These are phyloP conservation scores for Scutellaria baicalensis DNA, from an alignment of 257 asterid genomes.

Conservation along the genomic window DNA sequence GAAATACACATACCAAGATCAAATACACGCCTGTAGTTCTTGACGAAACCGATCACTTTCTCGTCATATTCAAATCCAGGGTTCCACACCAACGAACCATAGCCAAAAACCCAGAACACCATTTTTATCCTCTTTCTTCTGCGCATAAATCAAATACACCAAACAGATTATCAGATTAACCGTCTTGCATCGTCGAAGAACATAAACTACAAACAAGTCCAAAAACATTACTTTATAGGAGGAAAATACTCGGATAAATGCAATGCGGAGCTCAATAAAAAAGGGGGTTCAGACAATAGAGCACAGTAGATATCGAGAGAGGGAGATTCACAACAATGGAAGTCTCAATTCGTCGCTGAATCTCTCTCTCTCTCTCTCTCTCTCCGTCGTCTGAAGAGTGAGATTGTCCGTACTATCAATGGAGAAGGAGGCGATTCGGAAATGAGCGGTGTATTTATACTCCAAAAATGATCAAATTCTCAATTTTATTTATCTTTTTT, in stretches of 20 bases:
- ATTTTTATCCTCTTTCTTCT: constrained; percentile 18
- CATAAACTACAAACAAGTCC: neutral
- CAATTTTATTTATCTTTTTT: neutral
- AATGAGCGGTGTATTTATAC: neutral
- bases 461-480: neutral
- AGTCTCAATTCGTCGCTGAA: neutral
- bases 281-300: neutral
- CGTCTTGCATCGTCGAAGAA: neutral
- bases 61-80: constrained; percentile 84
- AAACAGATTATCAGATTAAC: neutral
- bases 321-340: constrained; percentile 5
- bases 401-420: neutral
- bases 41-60: constrained; percentile 67
- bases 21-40: constrained; percentile 74
- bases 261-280: neutral
- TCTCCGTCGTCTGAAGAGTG: neutral
- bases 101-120: constrained; percentile 89
- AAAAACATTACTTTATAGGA: neutral
- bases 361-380: neutral
- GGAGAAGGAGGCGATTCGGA: neutral
- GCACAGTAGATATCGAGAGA: neutral
- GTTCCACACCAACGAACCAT: constrained; percentile 93
- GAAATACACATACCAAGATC: constrained; percentile 20
- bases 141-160: constrained; percentile 1
- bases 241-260: neutral